Conservation (phyloP, 768 basidiomycete species). For the Kwoniella mangroviensis region DNA sequence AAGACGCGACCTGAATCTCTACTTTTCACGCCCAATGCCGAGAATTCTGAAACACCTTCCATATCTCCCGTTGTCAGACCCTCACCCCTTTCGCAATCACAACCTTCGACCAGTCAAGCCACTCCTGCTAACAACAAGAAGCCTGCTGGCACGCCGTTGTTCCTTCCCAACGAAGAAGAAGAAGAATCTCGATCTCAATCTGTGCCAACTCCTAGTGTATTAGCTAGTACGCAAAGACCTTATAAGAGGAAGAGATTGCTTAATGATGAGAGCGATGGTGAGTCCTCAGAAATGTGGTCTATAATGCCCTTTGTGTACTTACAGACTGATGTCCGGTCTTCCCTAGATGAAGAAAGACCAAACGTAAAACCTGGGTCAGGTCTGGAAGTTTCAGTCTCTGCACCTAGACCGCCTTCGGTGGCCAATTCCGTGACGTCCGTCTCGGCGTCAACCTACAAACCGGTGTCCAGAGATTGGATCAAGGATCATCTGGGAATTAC, state of each 20-base stretch:
- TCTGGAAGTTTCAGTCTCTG: background rate
- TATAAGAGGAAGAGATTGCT: constrained; percentile 3
- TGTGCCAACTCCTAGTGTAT: background rate
- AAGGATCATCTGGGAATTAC: background rate
- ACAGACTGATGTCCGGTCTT: background rate
- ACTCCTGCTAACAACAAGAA: background rate
- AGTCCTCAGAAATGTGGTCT: background rate
- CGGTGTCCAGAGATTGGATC: constrained; percentile 9
- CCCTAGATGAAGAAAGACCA: constrained; percentile 1
- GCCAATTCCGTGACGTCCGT: background rate
- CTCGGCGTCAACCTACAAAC: background rate
- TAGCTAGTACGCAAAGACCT: background rate
- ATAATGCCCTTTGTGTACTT: background rate
- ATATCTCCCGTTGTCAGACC: background rate
- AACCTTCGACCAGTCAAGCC: background rate
- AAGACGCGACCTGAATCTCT: background rate
- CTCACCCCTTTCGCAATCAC: background rate
- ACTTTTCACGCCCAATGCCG: background rate
- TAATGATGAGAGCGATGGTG: constrained; percentile 7
- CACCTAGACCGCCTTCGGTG: background rate
- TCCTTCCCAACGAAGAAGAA: constrained; percentile 16
- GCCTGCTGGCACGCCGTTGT: constrained; percentile 9
- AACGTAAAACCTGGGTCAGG: background rate
- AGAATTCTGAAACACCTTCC: background rate
- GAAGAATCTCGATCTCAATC: constrained; percentile 5